Conservation (phyloP, 2,329 filamentous ascomycete species). For the Colletotrichum zoysiae region DNA sequence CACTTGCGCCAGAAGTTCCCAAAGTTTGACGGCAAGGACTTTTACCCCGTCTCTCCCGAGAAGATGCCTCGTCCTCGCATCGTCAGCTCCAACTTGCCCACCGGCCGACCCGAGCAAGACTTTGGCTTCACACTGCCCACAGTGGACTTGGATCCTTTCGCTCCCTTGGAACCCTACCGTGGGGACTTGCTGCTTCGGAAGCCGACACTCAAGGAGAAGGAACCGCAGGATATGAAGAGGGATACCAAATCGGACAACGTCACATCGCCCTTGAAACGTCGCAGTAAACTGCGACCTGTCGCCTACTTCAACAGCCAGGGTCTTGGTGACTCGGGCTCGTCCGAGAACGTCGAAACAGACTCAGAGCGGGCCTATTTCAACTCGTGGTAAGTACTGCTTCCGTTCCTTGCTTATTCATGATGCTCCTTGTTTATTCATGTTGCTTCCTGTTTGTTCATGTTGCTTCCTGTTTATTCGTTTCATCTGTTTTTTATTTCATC, state of each 20-base stretch:
- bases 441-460: no score
- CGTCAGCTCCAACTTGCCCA: slow-evolving; percentile 15
- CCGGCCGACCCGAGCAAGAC: slow-evolving; percentile 28
- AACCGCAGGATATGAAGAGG: slow-evolving; percentile 30
- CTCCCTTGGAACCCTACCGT: slow-evolving; percentile 34
- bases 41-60: slow-evolving; percentile 68
- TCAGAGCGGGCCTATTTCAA: slow-evolving; percentile 64
- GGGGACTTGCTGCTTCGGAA: not conserved
- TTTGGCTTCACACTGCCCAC: slow-evolving; percentile 33
- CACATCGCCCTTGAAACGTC: slow-evolving; percentile 36
- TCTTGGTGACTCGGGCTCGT: slow-evolving; percentile 27
- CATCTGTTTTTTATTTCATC: no score
- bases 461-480: no score
- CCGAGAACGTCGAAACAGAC: slow-evolving; percentile 51
- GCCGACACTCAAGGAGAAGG: slow-evolving; percentile 6
- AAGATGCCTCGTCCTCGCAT: slow-evolving; percentile 49
- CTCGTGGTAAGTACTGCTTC: slow-evolving; percentile 22
- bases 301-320: slow-evolving; percentile 39
- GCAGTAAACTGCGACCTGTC: slow-evolving; percentile 29
- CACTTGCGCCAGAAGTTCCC: slow-evolving; percentile 66
- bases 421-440: no score
- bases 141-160: slow-evolving; percentile 33
- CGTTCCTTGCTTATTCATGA: no score
- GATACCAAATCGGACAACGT: slow-evolving; percentile 42
- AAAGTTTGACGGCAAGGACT: slow-evolving; percentile 75